Percentiles rank a stretch among this genome's conserved stretches.
Conservation (phyloP, 1,284 basidiomycete species). For the Cystobasidium slooffiae region DNA sequence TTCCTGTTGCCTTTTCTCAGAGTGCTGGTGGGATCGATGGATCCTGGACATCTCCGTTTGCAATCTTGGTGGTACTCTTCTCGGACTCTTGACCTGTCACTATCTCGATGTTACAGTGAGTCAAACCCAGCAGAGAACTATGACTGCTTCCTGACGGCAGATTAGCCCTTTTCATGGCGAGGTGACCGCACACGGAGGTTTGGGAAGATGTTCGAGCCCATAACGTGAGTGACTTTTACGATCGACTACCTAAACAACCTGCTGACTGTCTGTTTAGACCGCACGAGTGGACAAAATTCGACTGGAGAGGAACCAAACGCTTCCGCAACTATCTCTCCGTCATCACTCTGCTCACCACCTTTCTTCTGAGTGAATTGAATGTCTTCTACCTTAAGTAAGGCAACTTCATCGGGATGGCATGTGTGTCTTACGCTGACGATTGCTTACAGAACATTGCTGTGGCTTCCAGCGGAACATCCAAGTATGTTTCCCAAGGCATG, state of each 20-base stretch:
- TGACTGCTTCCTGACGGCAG: background rate
- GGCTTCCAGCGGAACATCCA: constrained; percentile 71
- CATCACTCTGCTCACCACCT: constrained; percentile 73
- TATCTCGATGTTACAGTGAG: constrained; percentile 74
- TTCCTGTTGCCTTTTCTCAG: constrained; percentile 37
- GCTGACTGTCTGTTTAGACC: constrained; percentile 9
- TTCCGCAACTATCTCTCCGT: constrained; percentile 75
- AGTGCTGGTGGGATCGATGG: constrained; percentile 43
- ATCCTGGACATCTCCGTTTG: constrained; percentile 65
- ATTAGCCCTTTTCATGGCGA: constrained; percentile 63
- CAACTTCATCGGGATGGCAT: background rate
- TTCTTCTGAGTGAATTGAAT: constrained; percentile 67
- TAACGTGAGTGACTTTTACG: constrained; percentile 75
- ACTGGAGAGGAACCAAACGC: constrained; percentile 78
- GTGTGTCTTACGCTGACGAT: background rate
- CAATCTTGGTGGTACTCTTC: constrained; percentile 81
- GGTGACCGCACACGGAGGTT: constrained; percentile 71
- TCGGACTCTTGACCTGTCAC: constrained; percentile 79
- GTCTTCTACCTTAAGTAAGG: constrained; percentile 48
- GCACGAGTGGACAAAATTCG: constrained; percentile 76
- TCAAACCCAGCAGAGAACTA: background rate
- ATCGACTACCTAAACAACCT: constrained; percentile 61
- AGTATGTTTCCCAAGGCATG: constrained; percentile 47
- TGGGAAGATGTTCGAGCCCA: constrained; percentile 72
- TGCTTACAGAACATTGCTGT: constrained; percentile 67